Base-by-base conservation (phyloP, 768 basidiomycete genomes). In the Termitomyces sp. region DNA sequence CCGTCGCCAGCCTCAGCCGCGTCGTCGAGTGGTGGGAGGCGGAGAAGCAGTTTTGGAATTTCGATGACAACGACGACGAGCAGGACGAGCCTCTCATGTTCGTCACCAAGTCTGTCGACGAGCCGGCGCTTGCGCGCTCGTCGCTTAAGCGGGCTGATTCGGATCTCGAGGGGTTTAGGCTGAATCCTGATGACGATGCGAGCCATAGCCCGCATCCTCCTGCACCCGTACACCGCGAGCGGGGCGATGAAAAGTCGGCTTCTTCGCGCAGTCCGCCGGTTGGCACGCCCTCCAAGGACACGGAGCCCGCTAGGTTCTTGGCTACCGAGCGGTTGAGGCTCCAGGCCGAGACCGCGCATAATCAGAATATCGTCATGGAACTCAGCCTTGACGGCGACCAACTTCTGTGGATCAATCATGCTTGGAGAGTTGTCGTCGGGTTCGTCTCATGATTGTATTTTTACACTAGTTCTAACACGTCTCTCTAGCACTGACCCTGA, bases 21-120 rank as follows among this genome's bases (percentile, higher is more conserved):
- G 97, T 98, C 29, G 89, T 98, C 61, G 97, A 98, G 68, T 99
- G 97, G 96, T 98, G 94, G 94, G 95, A 97, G 72, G 97, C 97
- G 12, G 96, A 98, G 77, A 95, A 95, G 68, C 93, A 95, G 64
- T 99, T 99, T 72, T 99, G 97, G 97, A 97, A 97, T 67, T 98
- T 98, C 69, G 91, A 95, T 67, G 92, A 93, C 68, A 88, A 90
- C 60, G 90, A 90, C 46, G 87, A 92, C 58, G 93, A 94, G 65
- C 86, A 90, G 68, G 89, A 92, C 56, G 96, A 98, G 63, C 92
- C 93, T 1, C 75, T 98, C 51, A 84, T 88, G 63, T 98, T 98
- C 67, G 93, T 98, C 55, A 88, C 94, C 70, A 97, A 96, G 70
- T 88, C 96, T 0, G 83, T 82, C 20, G 88, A 87, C 37, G 90